Percentiles rank a stretch among this genome's conserved stretches.
Conservation (phyloP, 2,329 filamentous ascomycete genomes). For the Pseudogymnoascus sp. region DNA sequence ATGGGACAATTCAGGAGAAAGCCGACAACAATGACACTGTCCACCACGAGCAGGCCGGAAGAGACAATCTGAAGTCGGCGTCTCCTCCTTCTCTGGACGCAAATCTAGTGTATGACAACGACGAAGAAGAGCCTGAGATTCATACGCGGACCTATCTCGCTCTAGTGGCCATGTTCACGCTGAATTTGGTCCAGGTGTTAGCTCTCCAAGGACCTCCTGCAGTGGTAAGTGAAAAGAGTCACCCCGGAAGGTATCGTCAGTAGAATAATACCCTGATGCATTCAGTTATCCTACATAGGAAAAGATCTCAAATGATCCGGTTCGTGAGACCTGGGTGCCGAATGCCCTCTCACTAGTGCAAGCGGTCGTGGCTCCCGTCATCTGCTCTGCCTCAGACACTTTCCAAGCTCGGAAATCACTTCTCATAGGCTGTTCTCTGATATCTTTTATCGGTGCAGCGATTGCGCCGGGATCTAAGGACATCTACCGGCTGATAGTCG, state of each 20-base stretch:
- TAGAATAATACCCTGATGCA: not conserved
- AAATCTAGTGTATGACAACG: slow-evolving; percentile 3
- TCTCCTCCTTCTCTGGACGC: not conserved
- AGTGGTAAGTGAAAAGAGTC: slow-evolving; percentile 11
- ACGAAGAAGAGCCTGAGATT: slow-evolving; percentile 12
- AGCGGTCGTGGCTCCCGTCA: slow-evolving; percentile 9
- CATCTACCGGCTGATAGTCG: slow-evolving; percentile 13
- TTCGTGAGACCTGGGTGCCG: not conserved
- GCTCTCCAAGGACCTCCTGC: slow-evolving; percentile 13
- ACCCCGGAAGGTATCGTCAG: not conserved
- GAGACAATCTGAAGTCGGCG: slow-evolving; percentile 48
- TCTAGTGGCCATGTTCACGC: slow-evolving; percentile 10
- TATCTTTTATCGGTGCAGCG: slow-evolving; percentile 13
- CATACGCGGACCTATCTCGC: slow-evolving; percentile 11
- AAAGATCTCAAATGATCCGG: not conserved
- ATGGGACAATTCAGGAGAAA: not conserved
- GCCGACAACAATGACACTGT: not conserved
- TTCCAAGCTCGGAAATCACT: slow-evolving; percentile 12
- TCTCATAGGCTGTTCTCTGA: slow-evolving; percentile 6
- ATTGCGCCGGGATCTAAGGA: slow-evolving; percentile 11
- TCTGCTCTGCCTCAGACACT: slow-evolving; percentile 12
- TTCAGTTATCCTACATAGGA: slow-evolving; percentile 8
- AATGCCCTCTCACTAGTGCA: slow-evolving; percentile 8
- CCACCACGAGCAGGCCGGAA: slow-evolving; percentile 36
- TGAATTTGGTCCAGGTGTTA: slow-evolving; percentile 12